Evolutionary conservation across 2,329 filamentous ascomycete genomes (phyloP), one percentile per base, ranked within the genome.

Genomic region (Colletotrichum scovillei): DNA sequence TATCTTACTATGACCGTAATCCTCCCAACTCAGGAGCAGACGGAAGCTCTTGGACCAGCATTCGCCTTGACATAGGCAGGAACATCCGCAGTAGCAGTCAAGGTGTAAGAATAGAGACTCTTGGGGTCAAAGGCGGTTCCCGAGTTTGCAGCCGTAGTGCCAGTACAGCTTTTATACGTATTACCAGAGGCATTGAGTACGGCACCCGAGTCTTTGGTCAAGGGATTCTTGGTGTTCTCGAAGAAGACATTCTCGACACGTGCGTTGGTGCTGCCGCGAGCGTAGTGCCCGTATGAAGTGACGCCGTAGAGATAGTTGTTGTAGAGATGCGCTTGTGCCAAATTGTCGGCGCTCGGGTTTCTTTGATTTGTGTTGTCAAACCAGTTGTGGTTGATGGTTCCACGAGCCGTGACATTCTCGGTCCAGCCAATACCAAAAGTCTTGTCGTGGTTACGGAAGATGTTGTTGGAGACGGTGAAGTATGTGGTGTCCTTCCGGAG

Each of bases 401-500:
- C 75, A 14, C 68, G 65, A 0, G 74, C 72, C 0, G 68, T 65
- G 11, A 76, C 75, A 2, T 76, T 76, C 2, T 75, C 73, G 1
- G 75, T 76, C 75, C 75, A 76, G 60, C 75, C 72, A 26, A 76
- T 76, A 14, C 75, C 75, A 30, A 76, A 76, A 30, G 57, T 72
- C 63, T 76, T 76, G 65, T 76, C 71, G 59, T 76, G 73, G 58
- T 76, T 75, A 28, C 74, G 69, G 56, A 76, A 73, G 16, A 75
- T 72, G 57, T 74, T 76, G 67, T 76, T 76, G 12, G 75, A 76
- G 7, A 76, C 75, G 57, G 75, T 76, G 57, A 73, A 75, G 65
- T 71, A 76, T 8, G 71, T 75, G 14, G 75, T 76, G 55, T 76
- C 75, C 42, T 63, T 69, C 16, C 75, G 63, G 2, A 76, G 73